Base-by-base conservation (phyloP, 192 early-diverging fungal species). In the Phlyctochytrium bullatum region DNA sequence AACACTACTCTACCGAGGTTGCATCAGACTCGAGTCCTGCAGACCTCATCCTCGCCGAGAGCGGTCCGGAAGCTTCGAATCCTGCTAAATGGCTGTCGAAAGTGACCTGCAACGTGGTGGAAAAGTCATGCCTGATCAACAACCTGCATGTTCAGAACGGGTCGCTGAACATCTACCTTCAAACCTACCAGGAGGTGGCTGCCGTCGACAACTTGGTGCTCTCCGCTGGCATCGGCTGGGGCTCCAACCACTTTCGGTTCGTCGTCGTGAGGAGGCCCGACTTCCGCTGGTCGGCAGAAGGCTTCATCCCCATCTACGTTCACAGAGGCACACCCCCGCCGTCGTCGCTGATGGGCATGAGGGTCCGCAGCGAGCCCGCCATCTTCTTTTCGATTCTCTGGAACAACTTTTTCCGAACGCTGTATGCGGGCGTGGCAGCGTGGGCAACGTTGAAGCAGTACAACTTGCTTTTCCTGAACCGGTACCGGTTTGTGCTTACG, bases 371-470 rank as follows among this genome's bases (percentile, higher is more conserved):
- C 23, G 71, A 76, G 50, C 75, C 75, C 3, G 63, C 62, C n/a
- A 52, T 73, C 3, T 58, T 76, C 31, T 74, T 66, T 66, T 76
- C 75, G 2, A 60, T 76, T 40, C 68, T 76, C 10, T 76, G 75
- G 75, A 51, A 56, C 28, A 76, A 76, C 36, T 62, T 76, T 24
- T 76, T 76, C 34, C 59, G 75, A 10, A 76, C 75, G 4, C 71
- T 76, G n/a, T 76, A 76, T 51, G 73, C 71, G 23, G 74, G 76
- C 1, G 69, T 73, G 52, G 75, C 66, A 17, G 71, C 71, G 3
- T 76, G 73, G 73, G 76, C 62, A 50, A 75, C 75, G n/a, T 36
- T 69, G n/a, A 65, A 72, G 10, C 63, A 76, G 28, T 76, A 76
- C 62, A 76, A 76, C 36, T 32, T 76, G 17, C 74, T 76, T 54